Evolutionary conservation across 116 monocot genomes (phyloP).

Genomic region (Cymodocea nodosa): DNA sequence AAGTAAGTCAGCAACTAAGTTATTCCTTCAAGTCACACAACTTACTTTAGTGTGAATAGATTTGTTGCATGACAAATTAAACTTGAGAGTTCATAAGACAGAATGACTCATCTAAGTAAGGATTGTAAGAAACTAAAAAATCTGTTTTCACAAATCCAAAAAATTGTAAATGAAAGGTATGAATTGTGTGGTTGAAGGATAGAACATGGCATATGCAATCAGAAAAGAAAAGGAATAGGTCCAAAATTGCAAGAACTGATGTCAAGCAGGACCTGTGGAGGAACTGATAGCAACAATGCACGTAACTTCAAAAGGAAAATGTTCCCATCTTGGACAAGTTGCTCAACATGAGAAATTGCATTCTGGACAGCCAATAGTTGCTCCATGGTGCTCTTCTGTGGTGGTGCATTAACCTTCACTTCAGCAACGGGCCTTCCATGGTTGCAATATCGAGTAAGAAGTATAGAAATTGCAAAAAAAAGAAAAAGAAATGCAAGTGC

Average conservation of each 20-base stretch:
- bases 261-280: constrained; percentile 52
- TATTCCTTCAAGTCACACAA: too few species aligned
- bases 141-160: too few species aligned
- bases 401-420: constrained; percentile 63
- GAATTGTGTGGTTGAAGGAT: background rate
- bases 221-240: background rate
- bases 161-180: too few species aligned
- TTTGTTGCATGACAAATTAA: too few species aligned
- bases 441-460: constrained; percentile 49
- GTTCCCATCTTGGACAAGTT: constrained; percentile 80
- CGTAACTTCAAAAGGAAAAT: constrained; percentile 76
- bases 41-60: too few species aligned
- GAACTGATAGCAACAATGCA: constrained; percentile 58
- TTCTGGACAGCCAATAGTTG: constrained; percentile 92
- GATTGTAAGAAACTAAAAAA: too few species aligned
- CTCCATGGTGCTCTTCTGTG: constrained; percentile 87
- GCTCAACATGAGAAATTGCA: constrained; percentile 71
- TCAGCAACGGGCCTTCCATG: constrained; percentile 47
- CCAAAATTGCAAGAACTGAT: background rate
- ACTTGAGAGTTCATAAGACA: too few species aligned
- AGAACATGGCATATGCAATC: background rate
- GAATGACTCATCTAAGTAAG: too few species aligned
- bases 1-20: too few species aligned
- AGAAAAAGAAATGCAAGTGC: constrained; percentile 37
- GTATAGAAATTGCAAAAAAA: constrained; percentile 64